These are phyloP conservation scores for Sarocladium strictum DNA, from an alignment of 2,329 filamentous ascomycete genomes.

Conservation along the genomic window DNA sequence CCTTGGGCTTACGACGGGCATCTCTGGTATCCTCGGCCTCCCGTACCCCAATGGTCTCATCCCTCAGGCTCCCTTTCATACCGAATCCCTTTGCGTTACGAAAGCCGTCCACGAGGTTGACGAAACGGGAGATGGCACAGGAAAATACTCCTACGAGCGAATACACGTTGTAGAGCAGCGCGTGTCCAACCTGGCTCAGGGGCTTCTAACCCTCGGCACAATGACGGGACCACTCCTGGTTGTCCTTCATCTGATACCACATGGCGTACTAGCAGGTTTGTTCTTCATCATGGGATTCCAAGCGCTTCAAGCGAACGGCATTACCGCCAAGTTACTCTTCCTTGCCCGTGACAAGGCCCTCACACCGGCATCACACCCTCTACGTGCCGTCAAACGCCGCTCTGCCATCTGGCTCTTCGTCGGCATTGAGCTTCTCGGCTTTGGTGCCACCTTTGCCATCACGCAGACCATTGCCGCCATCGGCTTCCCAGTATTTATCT, in stretches of 20 bases:
- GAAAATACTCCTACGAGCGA: constrained; percentile 44
- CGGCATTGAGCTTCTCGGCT: constrained; percentile 59
- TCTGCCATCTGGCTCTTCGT: constrained; percentile 68
- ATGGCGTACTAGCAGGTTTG: constrained; percentile 71
- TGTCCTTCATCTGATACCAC: constrained; percentile 71
- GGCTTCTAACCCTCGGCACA: constrained; percentile 70
- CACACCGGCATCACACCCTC: constrained; percentile 53
- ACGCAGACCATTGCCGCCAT: constrained; percentile 79
- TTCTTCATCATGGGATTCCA: constrained; percentile 85
- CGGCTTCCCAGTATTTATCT: constrained; percentile 71
- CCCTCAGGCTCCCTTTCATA: constrained; percentile 79
- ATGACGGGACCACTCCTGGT: constrained; percentile 70
- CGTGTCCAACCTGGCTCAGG: constrained; percentile 71
- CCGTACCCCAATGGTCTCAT: constrained; percentile 81
- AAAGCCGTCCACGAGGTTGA: constrained; percentile 44
- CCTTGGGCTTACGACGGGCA: constrained; percentile 68
- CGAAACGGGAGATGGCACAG: constrained; percentile 49
- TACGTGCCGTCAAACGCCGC: constrained; percentile 56
- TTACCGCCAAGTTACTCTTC: constrained; percentile 69
- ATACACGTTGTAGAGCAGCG: constrained; percentile 72
- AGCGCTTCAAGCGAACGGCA: constrained; percentile 69
- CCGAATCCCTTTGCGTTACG: constrained; percentile 70
- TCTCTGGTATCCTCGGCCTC: constrained; percentile 69
- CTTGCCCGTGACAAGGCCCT: constrained; percentile 58
- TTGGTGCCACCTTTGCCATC: constrained; percentile 75